A percentile compares a stretch with the other conserved stretches of the same genome.
These are phyloP conservation scores for Eucommia ulmoides DNA, from an alignment of 257 asterid species.

Conservation along the genomic window DNA sequence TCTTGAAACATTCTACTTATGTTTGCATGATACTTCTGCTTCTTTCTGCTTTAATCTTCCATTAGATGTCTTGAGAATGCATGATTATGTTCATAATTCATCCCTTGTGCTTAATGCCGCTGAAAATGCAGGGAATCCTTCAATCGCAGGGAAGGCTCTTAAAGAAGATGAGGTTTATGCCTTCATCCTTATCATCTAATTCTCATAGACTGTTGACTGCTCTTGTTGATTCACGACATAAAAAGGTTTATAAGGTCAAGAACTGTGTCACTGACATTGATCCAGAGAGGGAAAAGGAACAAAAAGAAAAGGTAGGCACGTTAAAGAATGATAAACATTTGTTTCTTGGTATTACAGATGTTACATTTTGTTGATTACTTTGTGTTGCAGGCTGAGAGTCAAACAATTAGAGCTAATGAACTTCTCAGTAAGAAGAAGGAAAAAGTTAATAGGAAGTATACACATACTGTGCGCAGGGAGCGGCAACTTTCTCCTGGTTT, in stretches of 20 bases:
- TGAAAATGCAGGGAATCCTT: conserved; percentile 64
- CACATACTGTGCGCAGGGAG: conserved; percentile 81
- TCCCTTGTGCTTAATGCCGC: background rate
- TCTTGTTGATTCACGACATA: conserved; percentile 94
- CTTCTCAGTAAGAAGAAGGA: conserved; percentile 93
- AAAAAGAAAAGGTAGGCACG: conserved; percentile 61
- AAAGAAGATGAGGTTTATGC: conserved; percentile 93
- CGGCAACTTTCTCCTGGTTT: conserved; percentile 98
- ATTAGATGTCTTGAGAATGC: background rate
- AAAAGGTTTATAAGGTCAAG: conserved; percentile 84
- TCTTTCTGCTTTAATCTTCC: conserved; percentile 3
- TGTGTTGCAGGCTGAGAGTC: conserved; percentile 61
- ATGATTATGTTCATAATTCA: background rate
- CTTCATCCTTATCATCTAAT: conserved; percentile 84
- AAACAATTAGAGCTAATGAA: conserved; percentile 77
- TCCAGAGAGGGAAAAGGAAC: conserved; percentile 98
- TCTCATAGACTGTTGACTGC: conserved; percentile 95
- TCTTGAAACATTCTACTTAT: background rate
- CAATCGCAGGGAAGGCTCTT: conserved; percentile 93
- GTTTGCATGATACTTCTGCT: background rate
- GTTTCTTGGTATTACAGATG: background rate
- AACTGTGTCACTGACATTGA: conserved; percentile 95
- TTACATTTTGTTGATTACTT: conserved; percentile 3
- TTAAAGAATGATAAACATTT: background rate
- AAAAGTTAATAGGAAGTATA: conserved; percentile 79